Evolutionary conservation across 495 filamentous ascomycete species (phyloP).

Genomic region (Choiromyces venosus): DNA sequence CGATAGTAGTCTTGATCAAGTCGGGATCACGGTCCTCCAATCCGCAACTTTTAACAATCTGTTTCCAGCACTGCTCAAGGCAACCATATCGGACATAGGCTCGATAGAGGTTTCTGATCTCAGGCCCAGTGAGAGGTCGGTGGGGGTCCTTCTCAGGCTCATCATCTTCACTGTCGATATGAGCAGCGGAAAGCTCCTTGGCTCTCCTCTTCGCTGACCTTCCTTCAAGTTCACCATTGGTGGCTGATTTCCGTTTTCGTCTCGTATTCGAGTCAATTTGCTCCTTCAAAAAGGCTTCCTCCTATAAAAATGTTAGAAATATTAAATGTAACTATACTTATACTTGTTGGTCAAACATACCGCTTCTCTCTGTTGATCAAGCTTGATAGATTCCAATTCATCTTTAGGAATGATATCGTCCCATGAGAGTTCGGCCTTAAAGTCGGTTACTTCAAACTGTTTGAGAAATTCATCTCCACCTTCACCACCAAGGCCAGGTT

Average conservation of each 20-base stretch:
- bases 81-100: constrained; percentile 84
- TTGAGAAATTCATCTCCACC: constrained; percentile 90
- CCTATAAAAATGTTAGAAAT: constrained; percentile 39
- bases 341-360: constrained; percentile 8
- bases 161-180: constrained; percentile 55
- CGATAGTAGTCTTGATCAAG: constrained; percentile 60
- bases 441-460: constrained; percentile 54
- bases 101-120: constrained; percentile 80
- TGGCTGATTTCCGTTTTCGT: constrained; percentile 67
- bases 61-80: constrained; percentile 76
- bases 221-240: constrained; percentile 67
- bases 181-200: constrained; percentile 58
- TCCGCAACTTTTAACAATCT: constrained; percentile 77
- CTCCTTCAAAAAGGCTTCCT: constrained; percentile 74
- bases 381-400: constrained; percentile 78
- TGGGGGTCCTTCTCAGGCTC: constrained; percentile 60
- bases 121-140: constrained; percentile 79
- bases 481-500: constrained; percentile 81
- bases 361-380: constrained; percentile 67
- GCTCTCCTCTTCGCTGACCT: constrained; percentile 89
- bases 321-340: neutral
- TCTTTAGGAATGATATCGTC: constrained; percentile 97
- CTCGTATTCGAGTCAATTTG: constrained; percentile 82
- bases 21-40: constrained; percentile 72
- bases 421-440: constrained; percentile 86